These are phyloP conservation scores for Symbiotaphrina buchneri DNA, from an alignment of 495 filamentous ascomycete genomes.

Conservation along the genomic window DNA sequence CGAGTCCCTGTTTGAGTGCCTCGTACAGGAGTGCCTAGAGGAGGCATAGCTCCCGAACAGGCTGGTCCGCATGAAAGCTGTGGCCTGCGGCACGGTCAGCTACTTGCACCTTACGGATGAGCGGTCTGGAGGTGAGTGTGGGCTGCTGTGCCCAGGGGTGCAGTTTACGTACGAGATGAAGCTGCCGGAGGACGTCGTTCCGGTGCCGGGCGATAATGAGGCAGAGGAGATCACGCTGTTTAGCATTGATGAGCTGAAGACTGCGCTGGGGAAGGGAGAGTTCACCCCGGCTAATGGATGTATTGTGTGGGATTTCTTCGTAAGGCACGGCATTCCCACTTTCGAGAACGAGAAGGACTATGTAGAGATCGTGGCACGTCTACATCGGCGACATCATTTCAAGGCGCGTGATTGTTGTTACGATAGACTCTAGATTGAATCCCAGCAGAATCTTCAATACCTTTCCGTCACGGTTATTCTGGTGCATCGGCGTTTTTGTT, in stretches of 20 bases:
- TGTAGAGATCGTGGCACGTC: conserved; percentile 20
- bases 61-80: conserved; percentile 10
- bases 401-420: too few relatives aligned
- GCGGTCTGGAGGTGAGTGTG: conserved; percentile 11
- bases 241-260: conserved; percentile 21
- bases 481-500: too few relatives aligned
- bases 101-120: conserved; percentile 15
- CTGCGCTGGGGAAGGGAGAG: conserved; percentile 17
- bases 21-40: conserved; percentile 30
- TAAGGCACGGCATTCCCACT: conserved; percentile 28
- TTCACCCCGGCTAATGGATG: conserved; percentile 30
- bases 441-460: too few relatives aligned
- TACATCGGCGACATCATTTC: conserved; percentile 23
- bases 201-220: conserved; percentile 25
- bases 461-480: too few relatives aligned
- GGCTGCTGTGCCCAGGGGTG: conserved; percentile 18
- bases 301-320: conserved; percentile 28
- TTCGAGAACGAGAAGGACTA: conserved; percentile 24
- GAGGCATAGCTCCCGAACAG: conserved; percentile 21
- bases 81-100: conserved; percentile 15
- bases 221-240: conserved; percentile 25
- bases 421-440: too few relatives aligned
- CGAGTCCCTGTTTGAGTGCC: conserved; percentile 19
- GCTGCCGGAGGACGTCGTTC: conserved; percentile 14
- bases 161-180: conserved; percentile 28